Base-by-base conservation (phyloP, 2,329 filamentous ascomycete species). In the Furcasterigmium sp. region DNA sequence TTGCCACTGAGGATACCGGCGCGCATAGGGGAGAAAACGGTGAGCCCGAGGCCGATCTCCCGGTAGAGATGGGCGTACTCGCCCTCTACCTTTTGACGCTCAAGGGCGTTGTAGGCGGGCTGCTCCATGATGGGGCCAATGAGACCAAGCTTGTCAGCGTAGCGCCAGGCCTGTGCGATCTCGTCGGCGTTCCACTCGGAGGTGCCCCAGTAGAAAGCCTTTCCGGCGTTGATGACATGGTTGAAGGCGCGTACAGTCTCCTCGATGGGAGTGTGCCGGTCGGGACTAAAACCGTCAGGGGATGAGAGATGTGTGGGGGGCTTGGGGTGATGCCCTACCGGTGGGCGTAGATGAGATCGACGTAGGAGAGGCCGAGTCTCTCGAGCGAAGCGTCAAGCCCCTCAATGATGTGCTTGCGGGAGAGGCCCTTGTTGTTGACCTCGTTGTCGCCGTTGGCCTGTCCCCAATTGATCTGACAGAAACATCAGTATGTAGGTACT, bases 171-270 rank as follows among this genome's bases (percentile, higher is more conserved):
- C 45, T 78, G 71, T 6, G 75, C 73, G 55, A 85, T 84, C 64
- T 85, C 80, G 46, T 76, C 73, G 35, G 82, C 78, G 47, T 70
- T 73, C 81, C 82, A 85, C 59, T 85, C 79, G 0, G 78, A 84
- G 0, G 81, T 85, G 34, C 81, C 82, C 81, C 81, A 85, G 68
- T 85, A 85, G 50, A 87, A 77, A 3, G 80, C 78, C 64, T 85
- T 81, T 51, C 83, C 83, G 1, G 70, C 72, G 59, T 80, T 69
- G 58, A 87, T 85, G 42, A 87, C 63, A 60, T 85, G 72, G 67
- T 85, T 85, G 68, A 87, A 86, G 42, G 76, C 80, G 42, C 82
- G 77, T 29, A 87, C 82, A 3, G 75, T 80, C 65, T 87, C 83
- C 59, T 85, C 80, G 65, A 86, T 85, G 3, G 82, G 83, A 0